A percentile compares a stretch with the other conserved stretches of the same genome.
phyloP scores from a whole-genome alignment of 192 early-diverging fungal species.

The Gaertneriomyces sp. region DNA sequence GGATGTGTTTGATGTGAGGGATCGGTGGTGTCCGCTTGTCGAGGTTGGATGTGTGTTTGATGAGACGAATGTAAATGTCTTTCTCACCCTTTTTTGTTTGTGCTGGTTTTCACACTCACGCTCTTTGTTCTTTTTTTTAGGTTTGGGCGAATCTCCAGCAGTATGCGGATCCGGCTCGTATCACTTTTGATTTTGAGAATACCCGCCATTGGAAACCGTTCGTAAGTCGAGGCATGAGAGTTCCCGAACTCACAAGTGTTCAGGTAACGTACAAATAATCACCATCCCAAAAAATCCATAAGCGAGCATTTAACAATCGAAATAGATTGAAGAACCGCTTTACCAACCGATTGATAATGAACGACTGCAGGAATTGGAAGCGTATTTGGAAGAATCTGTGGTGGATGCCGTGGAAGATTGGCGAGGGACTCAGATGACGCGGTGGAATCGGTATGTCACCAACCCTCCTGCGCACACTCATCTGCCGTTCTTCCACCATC shows the following conservation, averaged over 20 bases:
- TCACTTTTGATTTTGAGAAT: slow-evolving; percentile 39
- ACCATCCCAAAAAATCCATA: neutral
- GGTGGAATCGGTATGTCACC: slow-evolving; percentile 56
- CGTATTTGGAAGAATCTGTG: slow-evolving; percentile 37
- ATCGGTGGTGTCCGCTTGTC: slow-evolving; percentile 39
- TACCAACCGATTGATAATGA: slow-evolving; percentile 33
- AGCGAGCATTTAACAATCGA: slow-evolving; percentile 5
- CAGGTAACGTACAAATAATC: slow-evolving; percentile 26
- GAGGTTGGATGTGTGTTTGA: slow-evolving; percentile 50
- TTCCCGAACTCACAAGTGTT: slow-evolving; percentile 15
- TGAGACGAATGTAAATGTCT: slow-evolving; percentile 42
- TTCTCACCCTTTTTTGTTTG: neutral
- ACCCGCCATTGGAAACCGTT: slow-evolving; percentile 36
- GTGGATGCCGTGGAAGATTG: slow-evolving; percentile 47
- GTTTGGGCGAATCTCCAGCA: slow-evolving; percentile 54
- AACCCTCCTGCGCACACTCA: no score
- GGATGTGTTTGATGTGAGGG: slow-evolving; percentile 25
- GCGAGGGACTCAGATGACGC: slow-evolving; percentile 42
- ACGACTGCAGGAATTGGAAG: slow-evolving; percentile 37
- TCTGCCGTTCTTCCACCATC: no score
- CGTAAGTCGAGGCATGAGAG: slow-evolving; percentile 19
- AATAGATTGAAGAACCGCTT: slow-evolving; percentile 32
- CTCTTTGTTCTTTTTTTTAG: slow-evolving; percentile 19
- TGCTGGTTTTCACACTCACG: neutral
- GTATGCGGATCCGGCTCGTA: slow-evolving; percentile 33